Evolutionary conservation across 1,139 yeast genomes (phyloP), one percentile per base, ranked within the genome.

Genomic region (Hemisphaericaspora lyxosophila): DNA sequence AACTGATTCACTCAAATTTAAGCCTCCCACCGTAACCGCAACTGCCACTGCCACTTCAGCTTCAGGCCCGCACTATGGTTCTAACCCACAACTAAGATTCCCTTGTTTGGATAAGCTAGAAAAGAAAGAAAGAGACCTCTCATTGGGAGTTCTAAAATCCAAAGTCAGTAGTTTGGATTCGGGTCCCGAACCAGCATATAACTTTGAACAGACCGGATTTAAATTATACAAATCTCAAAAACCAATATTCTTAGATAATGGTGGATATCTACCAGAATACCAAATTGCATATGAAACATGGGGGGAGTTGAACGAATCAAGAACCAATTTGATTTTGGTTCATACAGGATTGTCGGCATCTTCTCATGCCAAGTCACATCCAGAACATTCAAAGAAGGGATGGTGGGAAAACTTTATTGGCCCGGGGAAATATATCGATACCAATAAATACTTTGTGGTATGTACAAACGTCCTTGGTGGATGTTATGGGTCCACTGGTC

Each of bases 341-440:
- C 97, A 89, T 54, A 90, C 97, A 0, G 97, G 97, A 0, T 71
- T 89, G 24, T 86, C 95, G 0, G 96, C 97, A 0, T 85, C 95
- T 0, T 86, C 96, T 1, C 97, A 89, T 61, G 97, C 96, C n/a
- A 85, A 79, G 52, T 85, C 96, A 3, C 95, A 87, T 46, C 67
- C 73, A 0, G 68, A 75, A 26, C 89, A 89, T 57, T 58, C 77
- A 3, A 78, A 78, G 46, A 80, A 81, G 5, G 97, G 97, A 8
- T 89, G 97, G 97, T 89, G 97, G 97, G 97, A 89, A 54, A 74
- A 80, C 39, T 89, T 89, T 57, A 88, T 89, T 42, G 97, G 97
- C 0, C 85, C 95, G 0, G 92, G 83, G 4, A 72, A 75, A 42
- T 80, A 84, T 46, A 63, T 89, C 39, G 97, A 89, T 55, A 89